Evolutionary conservation across 805 yeast genomes (phyloP).

Genomic region (Zygosaccharomyces gambellarensis): DNA sequence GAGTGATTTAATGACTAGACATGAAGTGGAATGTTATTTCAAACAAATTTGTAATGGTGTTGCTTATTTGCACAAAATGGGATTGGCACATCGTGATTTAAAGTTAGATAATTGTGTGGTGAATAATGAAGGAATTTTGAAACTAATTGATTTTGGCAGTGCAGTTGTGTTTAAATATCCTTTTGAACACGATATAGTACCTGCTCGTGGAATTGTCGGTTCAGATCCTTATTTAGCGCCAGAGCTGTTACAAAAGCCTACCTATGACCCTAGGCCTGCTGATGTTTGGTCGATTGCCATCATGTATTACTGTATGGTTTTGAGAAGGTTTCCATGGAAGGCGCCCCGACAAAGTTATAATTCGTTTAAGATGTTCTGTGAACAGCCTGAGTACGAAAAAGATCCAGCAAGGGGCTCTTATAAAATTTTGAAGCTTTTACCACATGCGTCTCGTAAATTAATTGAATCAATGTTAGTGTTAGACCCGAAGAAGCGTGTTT

Average conservation of each 20-base stretch:
- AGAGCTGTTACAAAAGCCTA: slow-evolving; percentile 55
- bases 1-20: slow-evolving; percentile 70
- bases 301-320: slow-evolving; percentile 83
- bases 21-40: slow-evolving; percentile 76
- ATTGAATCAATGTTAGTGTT: slow-evolving; percentile 62
- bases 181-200: slow-evolving; percentile 50
- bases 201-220: slow-evolving; percentile 85
- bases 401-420: slow-evolving; percentile 62
- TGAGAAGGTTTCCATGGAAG: slow-evolving; percentile 93
- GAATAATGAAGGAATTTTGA: slow-evolving; percentile 63
- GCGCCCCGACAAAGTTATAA: slow-evolving; percentile 75
- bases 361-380: slow-evolving; percentile 65
- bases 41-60: slow-evolving; percentile 77
- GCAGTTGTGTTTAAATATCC: slow-evolving; percentile 78
- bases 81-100: slow-evolving; percentile 88
- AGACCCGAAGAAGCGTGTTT: slow-evolving; percentile 52
- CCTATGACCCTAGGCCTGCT: slow-evolving; percentile 79
- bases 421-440: slow-evolving; percentile 65
- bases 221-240: slow-evolving; percentile 96
- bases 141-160: slow-evolving; percentile 90
- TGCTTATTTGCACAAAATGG: slow-evolving; percentile 66
- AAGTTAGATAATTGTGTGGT: slow-evolving; percentile 94
- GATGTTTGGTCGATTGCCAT: slow-evolving; percentile 95
- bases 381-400: slow-evolving; percentile 37
- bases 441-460: slow-evolving; percentile 56